Base-by-base conservation (phyloP, 1,284 basidiomycete species). In the Cystobasidium pallidum region DNA sequence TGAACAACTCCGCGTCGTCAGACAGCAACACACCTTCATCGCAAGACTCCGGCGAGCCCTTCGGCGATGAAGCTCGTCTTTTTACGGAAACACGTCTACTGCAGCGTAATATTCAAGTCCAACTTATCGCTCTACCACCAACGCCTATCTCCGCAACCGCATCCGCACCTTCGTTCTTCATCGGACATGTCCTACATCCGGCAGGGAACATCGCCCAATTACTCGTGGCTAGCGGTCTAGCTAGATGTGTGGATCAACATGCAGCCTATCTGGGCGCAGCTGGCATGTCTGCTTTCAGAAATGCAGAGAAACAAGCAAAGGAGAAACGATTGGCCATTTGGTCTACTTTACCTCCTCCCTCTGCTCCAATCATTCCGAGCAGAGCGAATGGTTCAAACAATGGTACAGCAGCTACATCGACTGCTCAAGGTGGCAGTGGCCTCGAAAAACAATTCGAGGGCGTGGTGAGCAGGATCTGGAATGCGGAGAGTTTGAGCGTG, bases 211-310 rank as follows among this genome's bases (percentile, higher is more conserved):
- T 99, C 63, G 93, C 94, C 19, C 92, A 95, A 78, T 89, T 91
- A 81, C 84, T 99, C 57, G 88, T 94, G 21, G 86, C 86, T 2
- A 87, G 88, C 55, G 94, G 95, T 61, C 84, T 98, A 2, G 95
- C 94, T 13, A 89, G 92, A 73, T 87, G 96, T 65, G 90, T 98
- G 73, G 94, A 96, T 80, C 98, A 95, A 94, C 95, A 99, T 81
- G 94, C 94, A 15, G 95, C 94, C 39, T 91, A 98, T 86, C 87
- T 99, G 49, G 74, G 74, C 7, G 85, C 74, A 89, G 91, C 36
- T 88, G 87, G 17, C 59, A 92, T 95, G 87, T 91, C 94, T 79
- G 87, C 87, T 47, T 85, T 96, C 34, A 88, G 94, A 51, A 86
- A 88, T 2, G 91, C 92, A 0, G 95, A 98, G 82, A 89, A 87